Conservation (phyloP, 805 yeast species). For the Ascoidea asiatica region DNA sequence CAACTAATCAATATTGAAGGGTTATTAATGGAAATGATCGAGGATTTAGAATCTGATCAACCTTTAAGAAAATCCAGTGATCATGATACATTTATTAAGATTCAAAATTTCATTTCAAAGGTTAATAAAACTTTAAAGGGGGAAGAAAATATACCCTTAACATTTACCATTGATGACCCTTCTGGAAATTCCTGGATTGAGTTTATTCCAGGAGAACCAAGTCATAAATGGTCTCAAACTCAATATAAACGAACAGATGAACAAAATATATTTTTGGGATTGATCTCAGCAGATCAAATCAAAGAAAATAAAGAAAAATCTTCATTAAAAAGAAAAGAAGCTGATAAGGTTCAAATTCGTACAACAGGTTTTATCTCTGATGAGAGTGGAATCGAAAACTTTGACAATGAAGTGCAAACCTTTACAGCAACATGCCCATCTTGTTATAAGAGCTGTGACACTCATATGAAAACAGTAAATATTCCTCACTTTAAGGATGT, state of each 20-base stretch:
- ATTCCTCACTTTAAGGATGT: conserved; percentile 98
- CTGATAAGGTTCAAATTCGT: conserved; percentile 21
- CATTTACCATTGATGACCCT: conserved; percentile 79
- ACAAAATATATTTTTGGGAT: conserved; percentile 76
- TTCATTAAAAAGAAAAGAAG: conserved; percentile 21
- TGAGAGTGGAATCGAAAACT: conserved; percentile 71
- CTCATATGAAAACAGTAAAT: conserved; percentile 93
- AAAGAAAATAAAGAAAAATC: conserved; percentile 23
- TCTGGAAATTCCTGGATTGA: conserved; percentile 97
- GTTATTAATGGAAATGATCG: conserved; percentile 66
- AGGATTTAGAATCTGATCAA: conserved; percentile 72
- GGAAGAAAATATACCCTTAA: conserved; percentile 57
- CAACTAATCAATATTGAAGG: conserved; percentile 92
- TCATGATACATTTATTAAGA: conserved; percentile 65
- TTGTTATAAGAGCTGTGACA: conserved; percentile 69
- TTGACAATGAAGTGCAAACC: conserved; percentile 82
- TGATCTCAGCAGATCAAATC: conserved; percentile 49
- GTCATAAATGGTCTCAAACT: conserved; percentile 79
- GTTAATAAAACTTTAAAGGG: conserved; percentile 48
- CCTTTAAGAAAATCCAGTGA: conserved; percentile 60
- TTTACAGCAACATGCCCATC: conserved; percentile 89
- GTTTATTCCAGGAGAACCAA: conserved; percentile 71
- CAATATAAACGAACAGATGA: conserved; percentile 79
- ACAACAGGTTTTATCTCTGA: conserved; percentile 53
- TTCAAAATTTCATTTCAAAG: conserved; percentile 50